Percentiles rank a stretch among this genome's conserved stretches.
Conservation (phyloP, 441 rosid species). For the Gossypium schwendimanii region DNA sequence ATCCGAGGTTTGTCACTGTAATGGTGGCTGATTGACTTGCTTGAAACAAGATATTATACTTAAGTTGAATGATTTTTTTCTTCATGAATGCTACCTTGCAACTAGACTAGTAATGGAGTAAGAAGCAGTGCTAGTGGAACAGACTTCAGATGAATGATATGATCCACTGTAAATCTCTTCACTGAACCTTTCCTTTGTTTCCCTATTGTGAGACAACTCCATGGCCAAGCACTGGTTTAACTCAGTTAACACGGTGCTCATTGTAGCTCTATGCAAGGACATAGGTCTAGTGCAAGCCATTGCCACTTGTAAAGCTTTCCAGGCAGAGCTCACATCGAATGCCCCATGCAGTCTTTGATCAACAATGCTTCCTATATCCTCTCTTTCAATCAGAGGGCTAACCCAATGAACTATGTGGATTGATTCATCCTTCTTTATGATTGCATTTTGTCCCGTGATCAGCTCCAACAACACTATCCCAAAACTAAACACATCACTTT, state of each 20-base stretch:
- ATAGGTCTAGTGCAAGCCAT: conserved; percentile 32
- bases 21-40: background rate
- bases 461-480: conserved; percentile 51
- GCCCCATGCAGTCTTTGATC: conserved; percentile 43
- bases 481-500: conserved; percentile 59
- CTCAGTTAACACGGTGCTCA: conserved; percentile 4
- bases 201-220: background rate
- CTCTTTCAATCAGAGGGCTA: conserved; percentile 31
- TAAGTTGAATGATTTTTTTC: background rate
- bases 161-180: background rate
- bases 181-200: background rate
- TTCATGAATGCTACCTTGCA: background rate
- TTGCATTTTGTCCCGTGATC: conserved; percentile 40
- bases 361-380: conserved; percentile 40
- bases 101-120: background rate
- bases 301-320: conserved; percentile 55
- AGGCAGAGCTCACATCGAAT: conserved; percentile 34
- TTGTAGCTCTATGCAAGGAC: background rate
- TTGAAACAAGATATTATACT: background rate
- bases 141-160: background rate
- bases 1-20: no score
- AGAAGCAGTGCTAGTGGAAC: background rate
- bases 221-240: conserved; percentile 8
- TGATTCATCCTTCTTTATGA: conserved; percentile 29
- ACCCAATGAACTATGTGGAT: conserved; percentile 40